Evolutionary conservation across 2,329 filamentous ascomycete species (phyloP), one percentile per base, ranked within the genome.

Genomic region (Penicillium thymicola): DNA sequence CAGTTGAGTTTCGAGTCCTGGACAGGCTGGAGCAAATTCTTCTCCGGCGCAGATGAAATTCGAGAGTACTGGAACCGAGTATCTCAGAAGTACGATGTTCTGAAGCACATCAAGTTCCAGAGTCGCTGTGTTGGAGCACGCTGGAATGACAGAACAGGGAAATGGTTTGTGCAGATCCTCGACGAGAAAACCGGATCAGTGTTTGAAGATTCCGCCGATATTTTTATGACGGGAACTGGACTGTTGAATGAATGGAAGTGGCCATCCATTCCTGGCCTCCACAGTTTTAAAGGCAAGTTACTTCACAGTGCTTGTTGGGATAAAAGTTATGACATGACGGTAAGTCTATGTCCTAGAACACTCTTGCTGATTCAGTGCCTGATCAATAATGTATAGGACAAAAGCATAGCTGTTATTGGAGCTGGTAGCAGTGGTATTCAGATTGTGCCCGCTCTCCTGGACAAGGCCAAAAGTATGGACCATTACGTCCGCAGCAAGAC

Each of bases 381-480:
- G 23, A 43, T n/a, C 11, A 23, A 45, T 32, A 18, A 27, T 25
- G 4, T 48, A 18, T 47, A 55, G 40, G 60, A 65, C 59, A 70
- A 70, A 41, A 49, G 42, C 6, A 63, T 70, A 13, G 67, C 57
- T 25, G 62, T 72, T 3, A 70, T 71, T 44, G 69, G 69, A 2
- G 70, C 65, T 42, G 64, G 65, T 4, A 60, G 56, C 11, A 71
- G 65, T 8, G 72, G 65, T 0, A 74, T 76, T 11, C 74, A 76
- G 54, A 75, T 76, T 44, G 55, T 76, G 9, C 69, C 68, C 51
- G 55, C 61, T 47, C 59, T 62, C 55, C 58, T 57, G 40, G 56
- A 63, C 49, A 38, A 60, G 8, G 58, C 59, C 14, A 53, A 51
- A 8, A 51, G 65, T 41, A 51, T 75, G 9, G 68, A 65, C 18